phyloP scores from a whole-genome alignment of 441 rosid genomes.

The Populus trichocarpa region DNA sequence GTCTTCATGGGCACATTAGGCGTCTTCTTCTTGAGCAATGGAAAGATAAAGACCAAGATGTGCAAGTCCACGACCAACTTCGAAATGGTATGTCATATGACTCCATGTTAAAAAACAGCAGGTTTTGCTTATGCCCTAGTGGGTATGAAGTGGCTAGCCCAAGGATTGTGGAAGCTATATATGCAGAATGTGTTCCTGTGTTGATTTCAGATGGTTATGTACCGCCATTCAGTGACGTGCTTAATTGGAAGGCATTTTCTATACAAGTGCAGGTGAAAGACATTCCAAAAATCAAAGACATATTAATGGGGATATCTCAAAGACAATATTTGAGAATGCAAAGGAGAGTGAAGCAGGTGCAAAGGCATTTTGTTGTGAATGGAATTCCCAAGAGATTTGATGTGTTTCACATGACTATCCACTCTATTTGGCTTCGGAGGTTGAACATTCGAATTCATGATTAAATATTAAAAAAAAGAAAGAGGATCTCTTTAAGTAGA shows the following conservation, averaged over 20 bases:
- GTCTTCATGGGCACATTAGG: slow-evolving; percentile 68
- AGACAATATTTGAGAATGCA: slow-evolving; percentile 47
- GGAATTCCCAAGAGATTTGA: slow-evolving; percentile 68
- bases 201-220: slow-evolving; percentile 62
- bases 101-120: slow-evolving; percentile 53
- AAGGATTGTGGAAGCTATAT: slow-evolving; percentile 70
- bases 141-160: slow-evolving; percentile 94
- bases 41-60: slow-evolving; percentile 51
- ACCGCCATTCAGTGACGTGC: slow-evolving; percentile 72
- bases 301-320: slow-evolving; percentile 47
- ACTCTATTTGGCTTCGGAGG: slow-evolving; percentile 85
- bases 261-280: slow-evolving; percentile 44
- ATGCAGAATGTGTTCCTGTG: slow-evolving; percentile 75
- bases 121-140: slow-evolving; percentile 82
- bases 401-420: slow-evolving; percentile 71
- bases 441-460: slow-evolving; percentile 43
- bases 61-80: slow-evolving; percentile 59
- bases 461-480: no score
- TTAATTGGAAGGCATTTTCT: slow-evolving; percentile 77
- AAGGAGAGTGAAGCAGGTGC: slow-evolving; percentile 46
- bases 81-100: slow-evolving; percentile 48
- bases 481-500: no score
- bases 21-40: slow-evolving; percentile 54
- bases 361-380: slow-evolving; percentile 66
- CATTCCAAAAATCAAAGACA: slow-evolving; percentile 65